Evolutionary conservation across 306 rosid genomes (phyloP).

Genomic region (Argentina anserina): DNA sequence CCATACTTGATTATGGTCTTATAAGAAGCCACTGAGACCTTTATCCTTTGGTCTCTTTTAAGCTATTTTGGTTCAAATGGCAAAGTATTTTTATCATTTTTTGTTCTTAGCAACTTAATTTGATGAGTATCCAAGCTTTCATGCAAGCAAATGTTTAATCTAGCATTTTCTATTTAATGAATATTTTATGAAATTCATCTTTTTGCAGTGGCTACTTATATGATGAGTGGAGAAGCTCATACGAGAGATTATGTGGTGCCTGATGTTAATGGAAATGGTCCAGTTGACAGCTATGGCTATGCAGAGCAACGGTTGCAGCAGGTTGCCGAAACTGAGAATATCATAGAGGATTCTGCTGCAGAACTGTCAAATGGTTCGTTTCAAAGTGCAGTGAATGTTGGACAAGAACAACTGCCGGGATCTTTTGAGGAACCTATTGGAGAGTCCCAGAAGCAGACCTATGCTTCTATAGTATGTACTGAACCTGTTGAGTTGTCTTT

Average conservation of each 20-base stretch:
- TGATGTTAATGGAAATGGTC: slow-evolving; percentile 68
- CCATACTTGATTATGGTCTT: background rate
- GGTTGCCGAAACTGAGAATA: slow-evolving; percentile 53
- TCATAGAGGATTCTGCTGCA: slow-evolving; percentile 45
- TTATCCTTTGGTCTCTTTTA: background rate
- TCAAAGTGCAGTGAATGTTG: slow-evolving; percentile 46
- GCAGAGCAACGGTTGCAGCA: slow-evolving; percentile 63
- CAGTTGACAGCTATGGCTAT: slow-evolving; percentile 53
- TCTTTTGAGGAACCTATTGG: slow-evolving; percentile 75
- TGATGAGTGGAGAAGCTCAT: slow-evolving; percentile 65
- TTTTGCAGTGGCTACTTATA: slow-evolving; percentile 68
- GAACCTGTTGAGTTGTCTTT: slow-evolving; percentile 10
- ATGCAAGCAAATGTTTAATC: background rate
- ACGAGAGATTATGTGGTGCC: slow-evolving; percentile 59
- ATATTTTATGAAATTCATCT: slow-evolving; percentile 24
- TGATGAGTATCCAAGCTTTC: slow-evolving; percentile 9
- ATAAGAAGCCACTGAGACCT: too few relatives aligned
- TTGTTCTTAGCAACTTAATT: background rate
- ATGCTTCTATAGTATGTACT: slow-evolving; percentile 84
- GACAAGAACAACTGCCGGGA: slow-evolving; percentile 53
- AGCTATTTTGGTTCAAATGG: background rate
- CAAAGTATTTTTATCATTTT: background rate
- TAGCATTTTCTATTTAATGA: background rate
- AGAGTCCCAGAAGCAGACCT: slow-evolving; percentile 93
- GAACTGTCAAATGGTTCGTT: slow-evolving; percentile 61